A percentile compares a stretch with the other conserved stretches of the same genome.
Evolutionary conservation across 108 stramenopile genomes (phyloP).

Genomic region (Epithemia pelagica): DNA sequence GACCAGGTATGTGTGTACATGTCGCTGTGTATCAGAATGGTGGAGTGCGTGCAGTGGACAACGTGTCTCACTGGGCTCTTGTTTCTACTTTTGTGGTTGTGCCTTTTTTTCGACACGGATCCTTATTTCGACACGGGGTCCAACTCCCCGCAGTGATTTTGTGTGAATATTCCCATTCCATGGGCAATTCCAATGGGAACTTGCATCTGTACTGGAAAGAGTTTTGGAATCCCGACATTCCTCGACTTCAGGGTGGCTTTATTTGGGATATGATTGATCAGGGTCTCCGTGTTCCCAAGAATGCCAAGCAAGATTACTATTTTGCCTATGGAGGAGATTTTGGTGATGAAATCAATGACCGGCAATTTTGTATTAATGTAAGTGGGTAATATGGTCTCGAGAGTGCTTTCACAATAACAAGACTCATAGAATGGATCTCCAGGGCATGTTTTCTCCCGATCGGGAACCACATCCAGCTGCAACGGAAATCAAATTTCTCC

Average conservation of each 20-base stretch:
- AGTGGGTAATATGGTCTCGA: too few species aligned
- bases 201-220: conserved; percentile 83
- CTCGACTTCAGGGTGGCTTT: conserved; percentile 90
- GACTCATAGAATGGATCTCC: too few species aligned
- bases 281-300: conserved; percentile 38
- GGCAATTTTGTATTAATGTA: conserved; percentile 89
- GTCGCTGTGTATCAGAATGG: too few species aligned
- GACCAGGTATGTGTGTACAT: conserved; percentile 36
- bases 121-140: too few species aligned
- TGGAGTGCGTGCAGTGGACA: too few species aligned
- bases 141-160: too few species aligned
- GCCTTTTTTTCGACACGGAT: too few species aligned
- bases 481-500: conserved; percentile 78
- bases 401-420: neutral
- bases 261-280: conserved; percentile 98
- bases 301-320: conserved; percentile 22
- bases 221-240: conserved; percentile 56
- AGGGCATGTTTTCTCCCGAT: conserved; percentile 87
- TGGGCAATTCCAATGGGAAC: conserved; percentile 93
- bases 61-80: too few species aligned
- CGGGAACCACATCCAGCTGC: conserved; percentile 86
- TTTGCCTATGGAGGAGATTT: conserved; percentile 94
- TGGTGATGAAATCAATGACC: conserved; percentile 67
- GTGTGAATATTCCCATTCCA: conserved; percentile 94
- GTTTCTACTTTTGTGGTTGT: too few species aligned